These are phyloP conservation scores for Neofusicoccum laricinum DNA, from an alignment of 2,329 filamentous ascomycete species.

Conservation along the genomic window DNA sequence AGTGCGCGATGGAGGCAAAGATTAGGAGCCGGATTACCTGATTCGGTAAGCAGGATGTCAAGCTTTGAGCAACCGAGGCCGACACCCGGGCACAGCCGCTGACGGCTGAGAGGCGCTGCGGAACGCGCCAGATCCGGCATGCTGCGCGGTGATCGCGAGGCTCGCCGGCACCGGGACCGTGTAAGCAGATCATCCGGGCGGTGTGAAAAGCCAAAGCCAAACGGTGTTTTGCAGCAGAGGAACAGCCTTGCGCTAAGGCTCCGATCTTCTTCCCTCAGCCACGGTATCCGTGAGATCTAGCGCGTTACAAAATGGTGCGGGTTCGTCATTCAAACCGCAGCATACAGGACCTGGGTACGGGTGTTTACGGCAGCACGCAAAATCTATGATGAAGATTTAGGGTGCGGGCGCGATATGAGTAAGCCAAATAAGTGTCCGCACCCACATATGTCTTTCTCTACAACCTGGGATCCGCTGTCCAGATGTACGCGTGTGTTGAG, in stretches of 20 bases:
- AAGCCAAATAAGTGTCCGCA: no score
- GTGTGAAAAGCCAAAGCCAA: not conserved
- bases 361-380: no score
- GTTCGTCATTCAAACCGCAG: no score
- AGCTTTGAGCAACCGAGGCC: not conserved
- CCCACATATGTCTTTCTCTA: no score
- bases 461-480: no score
- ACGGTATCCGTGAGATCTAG: not conserved
- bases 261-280: not conserved
- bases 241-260: not conserved
- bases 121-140: not conserved
- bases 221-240: not conserved
- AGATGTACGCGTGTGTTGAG: no score
- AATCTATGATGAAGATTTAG: no score
- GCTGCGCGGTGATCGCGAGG: not conserved
- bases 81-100: not conserved
- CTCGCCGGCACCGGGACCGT: not conserved
- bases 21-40: not conserved
- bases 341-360: no score
- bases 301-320: no score
- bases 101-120: not conserved
- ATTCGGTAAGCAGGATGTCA: not conserved
- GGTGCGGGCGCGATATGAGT: no score
- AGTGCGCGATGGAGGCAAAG: not conserved
- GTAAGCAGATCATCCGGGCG: not conserved